Conservation (phyloP, 116 monocot species). For the Papilionanthe hybrid region DNA sequence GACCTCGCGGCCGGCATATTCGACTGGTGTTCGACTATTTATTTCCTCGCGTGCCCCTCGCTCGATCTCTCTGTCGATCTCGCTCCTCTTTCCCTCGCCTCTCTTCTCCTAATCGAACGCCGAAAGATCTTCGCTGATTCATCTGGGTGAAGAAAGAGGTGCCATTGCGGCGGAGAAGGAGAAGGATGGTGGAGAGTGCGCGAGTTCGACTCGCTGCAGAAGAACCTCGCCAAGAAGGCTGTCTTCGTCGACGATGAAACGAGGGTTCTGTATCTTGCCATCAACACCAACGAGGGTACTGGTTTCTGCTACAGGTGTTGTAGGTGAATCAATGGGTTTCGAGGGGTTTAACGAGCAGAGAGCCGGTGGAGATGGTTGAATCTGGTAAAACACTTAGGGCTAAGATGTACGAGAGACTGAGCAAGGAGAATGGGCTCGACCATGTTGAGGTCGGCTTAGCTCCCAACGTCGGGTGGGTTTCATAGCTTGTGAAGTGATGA, state of each 20-base stretch:
- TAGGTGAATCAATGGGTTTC: background rate
- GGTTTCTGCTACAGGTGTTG: background rate
- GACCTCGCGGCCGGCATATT: no score
- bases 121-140: background rate
- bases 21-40: no score
- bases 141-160: background rate
- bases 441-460: background rate
- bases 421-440: slow-evolving; percentile 14
- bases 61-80: no score
- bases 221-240: slow-evolving; percentile 65
- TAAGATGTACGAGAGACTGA: slow-evolving; percentile 37
- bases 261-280: slow-evolving; percentile 24
- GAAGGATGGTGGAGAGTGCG: slow-evolving; percentile 39
- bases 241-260: slow-evolving; percentile 92
- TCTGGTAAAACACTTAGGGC: slow-evolving; percentile 30
- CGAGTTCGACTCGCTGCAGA: slow-evolving; percentile 79
- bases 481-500: slow-evolving; percentile 28
- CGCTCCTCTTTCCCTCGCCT: no score
- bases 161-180: slow-evolving; percentile 23
- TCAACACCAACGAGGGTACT: slow-evolving; percentile 16
- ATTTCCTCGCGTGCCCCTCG: no score
- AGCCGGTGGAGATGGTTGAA: slow-evolving; percentile 20
- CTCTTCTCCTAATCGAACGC: background rate
- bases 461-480: slow-evolving; percentile 34
- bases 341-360: background rate